A percentile compares a stretch with the other conserved stretches of the same genome.
Evolutionary conservation across 371 early-diverging fungal species (phyloP).

Genomic region (Mucor circinelloides): DNA sequence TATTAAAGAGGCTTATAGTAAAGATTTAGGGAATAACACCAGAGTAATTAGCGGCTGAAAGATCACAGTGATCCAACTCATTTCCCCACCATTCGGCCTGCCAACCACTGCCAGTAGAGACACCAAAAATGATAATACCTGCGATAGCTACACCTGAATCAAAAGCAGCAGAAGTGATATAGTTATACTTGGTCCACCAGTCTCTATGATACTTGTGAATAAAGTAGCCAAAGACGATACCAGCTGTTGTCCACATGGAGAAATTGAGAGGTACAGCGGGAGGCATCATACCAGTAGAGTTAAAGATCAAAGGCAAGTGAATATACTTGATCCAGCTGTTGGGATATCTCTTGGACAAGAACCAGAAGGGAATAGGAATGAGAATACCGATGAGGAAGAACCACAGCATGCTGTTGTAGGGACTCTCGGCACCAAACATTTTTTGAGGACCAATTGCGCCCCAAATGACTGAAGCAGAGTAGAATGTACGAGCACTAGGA

Average conservation of each 20-base stretch:
- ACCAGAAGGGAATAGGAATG: constrained; percentile 62
- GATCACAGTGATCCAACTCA: constrained; percentile 26
- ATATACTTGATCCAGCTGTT: constrained; percentile 59
- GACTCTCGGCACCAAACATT: constrained; percentile 65
- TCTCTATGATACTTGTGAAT: constrained; percentile 53
- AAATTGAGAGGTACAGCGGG: constrained; percentile 63
- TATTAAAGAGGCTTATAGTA: neutral
- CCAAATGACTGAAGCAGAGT: constrained; percentile 75
- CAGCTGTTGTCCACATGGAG: constrained; percentile 65
- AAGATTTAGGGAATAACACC: neutral
- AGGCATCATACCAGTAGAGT: constrained; percentile 73
- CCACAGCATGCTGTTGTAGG: constrained; percentile 57
- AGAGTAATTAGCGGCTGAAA: constrained; percentile 28
- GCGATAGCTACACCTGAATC: constrained; percentile 67
- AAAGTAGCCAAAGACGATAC: constrained; percentile 67
- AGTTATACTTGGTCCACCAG: constrained; percentile 77
- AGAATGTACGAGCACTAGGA: constrained; percentile 63
- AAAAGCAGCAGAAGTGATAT: constrained; percentile 74
- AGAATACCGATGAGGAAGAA: constrained; percentile 69
- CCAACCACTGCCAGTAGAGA: constrained; percentile 26
- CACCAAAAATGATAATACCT: constrained; percentile 56
- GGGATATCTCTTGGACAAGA: constrained; percentile 49
- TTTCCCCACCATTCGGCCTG: constrained; percentile 46
- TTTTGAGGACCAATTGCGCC: constrained; percentile 73
- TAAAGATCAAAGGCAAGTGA: constrained; percentile 67